These are phyloP conservation scores for Malassezia pachydermatis DNA, from an alignment of 1,284 basidiomycete genomes.

Conservation along the genomic window DNA sequence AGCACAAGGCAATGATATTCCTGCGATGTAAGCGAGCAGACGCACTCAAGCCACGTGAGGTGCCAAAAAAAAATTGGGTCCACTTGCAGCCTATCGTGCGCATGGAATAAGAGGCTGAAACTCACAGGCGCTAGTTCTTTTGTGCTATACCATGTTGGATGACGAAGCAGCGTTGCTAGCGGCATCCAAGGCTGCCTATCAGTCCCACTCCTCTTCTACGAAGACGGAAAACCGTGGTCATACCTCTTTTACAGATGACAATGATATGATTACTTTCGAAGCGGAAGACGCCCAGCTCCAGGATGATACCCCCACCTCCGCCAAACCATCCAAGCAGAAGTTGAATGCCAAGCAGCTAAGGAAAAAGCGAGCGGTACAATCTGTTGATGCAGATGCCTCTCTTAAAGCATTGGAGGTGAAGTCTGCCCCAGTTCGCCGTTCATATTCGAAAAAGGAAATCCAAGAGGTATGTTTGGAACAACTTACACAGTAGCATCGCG, in stretches of 20 bases:
- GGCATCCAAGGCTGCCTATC: conserved; percentile 12
- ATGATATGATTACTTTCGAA: conserved; percentile 9
- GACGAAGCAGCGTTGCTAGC: conserved; percentile 10
- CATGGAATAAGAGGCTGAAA: not conserved
- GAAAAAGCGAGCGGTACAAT: not conserved
- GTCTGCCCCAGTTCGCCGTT: too few species aligned
- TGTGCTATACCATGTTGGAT: not conserved
- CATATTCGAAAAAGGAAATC: conserved; percentile 4
- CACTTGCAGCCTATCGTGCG: not conserved
- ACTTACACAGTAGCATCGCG: not conserved
- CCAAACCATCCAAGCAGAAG: not conserved
- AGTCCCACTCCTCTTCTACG: not conserved
- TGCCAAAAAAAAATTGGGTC: conserved; percentile 1
- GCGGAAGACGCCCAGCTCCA: conserved; percentile 2
- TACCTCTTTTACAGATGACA: conserved; percentile 9
- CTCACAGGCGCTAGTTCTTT: not conserved
- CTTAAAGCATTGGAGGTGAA: not conserved
- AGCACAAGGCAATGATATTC: not conserved
- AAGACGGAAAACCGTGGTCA: not conserved
- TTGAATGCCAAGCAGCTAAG: not conserved
- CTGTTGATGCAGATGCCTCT: not conserved
- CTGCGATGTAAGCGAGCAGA: not conserved
- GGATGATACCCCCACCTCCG: not conserved
- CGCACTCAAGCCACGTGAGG: conserved; percentile 10
- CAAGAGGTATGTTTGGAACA: conserved; percentile 2